phyloP scores from a whole-genome alignment of 2,329 filamentous ascomycete genomes.

The Penicillium griseofulvum region DNA sequence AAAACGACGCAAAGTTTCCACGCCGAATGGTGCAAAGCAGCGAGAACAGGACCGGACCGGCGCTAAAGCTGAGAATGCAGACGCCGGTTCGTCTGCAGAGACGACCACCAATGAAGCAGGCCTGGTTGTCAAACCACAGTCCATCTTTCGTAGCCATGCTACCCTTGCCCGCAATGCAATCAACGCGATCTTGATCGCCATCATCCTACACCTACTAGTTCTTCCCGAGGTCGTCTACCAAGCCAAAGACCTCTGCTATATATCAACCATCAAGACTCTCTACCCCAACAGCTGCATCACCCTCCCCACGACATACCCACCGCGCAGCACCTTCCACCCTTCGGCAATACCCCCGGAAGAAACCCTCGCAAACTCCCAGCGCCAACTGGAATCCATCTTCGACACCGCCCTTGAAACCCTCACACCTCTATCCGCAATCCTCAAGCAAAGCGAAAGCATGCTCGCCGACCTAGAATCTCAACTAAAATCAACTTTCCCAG shows the following conservation, averaged over 20 bases:
- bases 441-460: constrained; percentile 33
- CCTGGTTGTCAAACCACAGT: background rate
- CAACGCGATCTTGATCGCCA: constrained; percentile 29
- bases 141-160: background rate
- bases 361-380: constrained; percentile 22
- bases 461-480: constrained; percentile 28
- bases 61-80: background rate
- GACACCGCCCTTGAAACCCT: constrained; percentile 30
- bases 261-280: constrained; percentile 23
- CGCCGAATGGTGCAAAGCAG: background rate
- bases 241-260: constrained; percentile 28
- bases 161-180: constrained; percentile 17
- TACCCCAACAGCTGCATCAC: constrained; percentile 32
- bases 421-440: constrained; percentile 21
- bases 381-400: constrained; percentile 30
- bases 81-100: constrained; percentile 10
- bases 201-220: constrained; percentile 35
- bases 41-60: background rate
- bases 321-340: constrained; percentile 5
- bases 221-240: constrained; percentile 38
- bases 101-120: background rate
- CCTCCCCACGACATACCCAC: constrained; percentile 10
- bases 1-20: constrained; percentile 23
- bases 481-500: constrained; percentile 29
- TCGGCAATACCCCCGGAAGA: constrained; percentile 18